Conservation (phyloP, 2,329 filamentous ascomycete genomes). For the Basipetospora chlamydospora region DNA sequence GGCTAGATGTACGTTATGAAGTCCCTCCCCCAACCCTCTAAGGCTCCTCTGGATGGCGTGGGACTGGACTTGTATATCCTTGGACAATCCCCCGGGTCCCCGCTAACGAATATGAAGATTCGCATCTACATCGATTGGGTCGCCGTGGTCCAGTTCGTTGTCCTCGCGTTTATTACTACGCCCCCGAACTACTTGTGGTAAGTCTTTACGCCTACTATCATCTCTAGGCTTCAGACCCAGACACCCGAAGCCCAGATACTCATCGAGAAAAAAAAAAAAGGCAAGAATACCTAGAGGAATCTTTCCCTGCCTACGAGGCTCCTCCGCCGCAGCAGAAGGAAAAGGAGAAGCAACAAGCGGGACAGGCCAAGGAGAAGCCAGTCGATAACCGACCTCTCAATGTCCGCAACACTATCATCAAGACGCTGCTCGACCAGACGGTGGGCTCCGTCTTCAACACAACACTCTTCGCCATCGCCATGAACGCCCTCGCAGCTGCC, state of each 20-base stretch:
- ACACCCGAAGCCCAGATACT: too few species aligned
- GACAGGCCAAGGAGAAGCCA: conserved; percentile 8
- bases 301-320: conserved; percentile 40
- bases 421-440: conserved; percentile 56
- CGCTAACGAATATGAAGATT: conserved; percentile 18
- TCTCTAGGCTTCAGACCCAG: too few species aligned
- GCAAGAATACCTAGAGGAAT: background rate
- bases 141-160: conserved; percentile 60
- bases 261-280: too few species aligned
- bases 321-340: conserved; percentile 20
- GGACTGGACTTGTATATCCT: too few species aligned
- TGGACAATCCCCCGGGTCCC: too few species aligned
- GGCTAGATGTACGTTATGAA: conserved; percentile 32
- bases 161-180: conserved; percentile 58
- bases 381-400: conserved; percentile 21
- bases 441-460: conserved; percentile 52
- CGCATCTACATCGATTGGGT: conserved; percentile 48
- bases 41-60: too few species aligned
- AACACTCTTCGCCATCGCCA: conserved; percentile 44
- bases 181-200: conserved; percentile 78
- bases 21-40: too few species aligned
- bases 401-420: conserved; percentile 49
- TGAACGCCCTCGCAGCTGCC: conserved; percentile 38
- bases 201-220: too few species aligned
- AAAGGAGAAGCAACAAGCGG: conserved; percentile 25